These are phyloP conservation scores for Rhinocladiella mackenziei DNA, from an alignment of 2,329 filamentous ascomycete genomes.

Conservation along the genomic window DNA sequence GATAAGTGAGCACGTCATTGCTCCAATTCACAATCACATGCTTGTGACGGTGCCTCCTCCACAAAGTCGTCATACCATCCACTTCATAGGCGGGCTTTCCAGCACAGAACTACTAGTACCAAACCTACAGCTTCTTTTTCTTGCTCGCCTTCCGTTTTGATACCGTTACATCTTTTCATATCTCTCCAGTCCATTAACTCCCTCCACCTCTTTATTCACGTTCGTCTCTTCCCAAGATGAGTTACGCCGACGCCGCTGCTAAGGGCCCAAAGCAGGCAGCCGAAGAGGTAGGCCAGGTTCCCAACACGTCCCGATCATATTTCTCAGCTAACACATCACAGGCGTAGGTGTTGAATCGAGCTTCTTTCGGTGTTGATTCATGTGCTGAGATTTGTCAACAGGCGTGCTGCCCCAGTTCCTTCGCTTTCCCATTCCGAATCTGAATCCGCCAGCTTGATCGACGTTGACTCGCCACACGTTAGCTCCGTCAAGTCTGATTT, in stretches of 20 bases:
- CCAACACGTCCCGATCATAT: constrained; percentile 17
- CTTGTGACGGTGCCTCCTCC: no score
- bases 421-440: constrained; percentile 41
- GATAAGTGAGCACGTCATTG: neutral
- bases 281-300: constrained; percentile 41
- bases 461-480: constrained; percentile 47
- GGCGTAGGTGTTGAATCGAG: constrained; percentile 13
- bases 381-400: constrained; percentile 27
- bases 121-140: neutral
- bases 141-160: neutral
- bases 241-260: constrained; percentile 48
- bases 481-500: constrained; percentile 42
- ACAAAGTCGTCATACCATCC: constrained; percentile 6
- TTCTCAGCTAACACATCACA: constrained; percentile 13
- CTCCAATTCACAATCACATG: constrained; percentile 1
- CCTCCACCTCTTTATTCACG: neutral
- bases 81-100: neutral
- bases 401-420: constrained; percentile 41
- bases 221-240: constrained; percentile 36
- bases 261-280: constrained; percentile 46
- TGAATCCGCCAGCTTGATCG: constrained; percentile 41
- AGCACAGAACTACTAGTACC: neutral
- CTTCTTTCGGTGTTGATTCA: constrained; percentile 38
- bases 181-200: neutral
- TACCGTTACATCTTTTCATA: neutral